Evolutionary conservation across 192 early-diverging fungal genomes (phyloP).

Genomic region (Lobosporangium transversale): DNA sequence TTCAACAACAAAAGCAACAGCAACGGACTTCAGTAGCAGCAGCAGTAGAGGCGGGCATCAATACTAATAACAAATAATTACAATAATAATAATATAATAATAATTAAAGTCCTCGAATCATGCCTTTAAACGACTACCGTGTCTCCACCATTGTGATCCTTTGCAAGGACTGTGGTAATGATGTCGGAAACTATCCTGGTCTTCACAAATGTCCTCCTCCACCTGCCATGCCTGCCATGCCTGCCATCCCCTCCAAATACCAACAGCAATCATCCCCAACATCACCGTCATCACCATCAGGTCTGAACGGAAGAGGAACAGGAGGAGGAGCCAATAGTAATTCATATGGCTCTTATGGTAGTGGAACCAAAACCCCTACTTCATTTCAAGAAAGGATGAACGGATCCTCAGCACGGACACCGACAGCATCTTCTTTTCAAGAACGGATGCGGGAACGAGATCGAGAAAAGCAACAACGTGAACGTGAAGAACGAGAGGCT

Average conservation of each 20-base stretch:
- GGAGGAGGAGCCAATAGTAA: background rate
- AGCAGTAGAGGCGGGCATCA: no score
- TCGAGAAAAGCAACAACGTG: slow-evolving; percentile 39
- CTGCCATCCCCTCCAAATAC: slow-evolving; percentile 47
- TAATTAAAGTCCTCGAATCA: no score
- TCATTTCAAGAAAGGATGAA: slow-evolving; percentile 31
- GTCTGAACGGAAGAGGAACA: no score
- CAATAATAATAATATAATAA: no score
- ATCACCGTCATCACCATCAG: slow-evolving; percentile 21
- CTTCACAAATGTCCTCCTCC: slow-evolving; percentile 56
- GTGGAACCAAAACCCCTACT: slow-evolving; percentile 20
- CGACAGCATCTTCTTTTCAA: slow-evolving; percentile 34
- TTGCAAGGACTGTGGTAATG: slow-evolving; percentile 69
- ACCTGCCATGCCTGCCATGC: slow-evolving; percentile 43
- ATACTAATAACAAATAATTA: background rate
- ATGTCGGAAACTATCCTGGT: slow-evolving; percentile 71
- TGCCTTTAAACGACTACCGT: slow-evolving; percentile 62
- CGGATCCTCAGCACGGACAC: slow-evolving; percentile 3
- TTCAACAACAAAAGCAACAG: no score
- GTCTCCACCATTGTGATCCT: slow-evolving; percentile 65
- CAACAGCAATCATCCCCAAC: slow-evolving; percentile 25
- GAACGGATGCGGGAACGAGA: slow-evolving; percentile 47
- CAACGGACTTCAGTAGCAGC: no score
- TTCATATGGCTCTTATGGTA: slow-evolving; percentile 11
- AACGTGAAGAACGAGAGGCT: slow-evolving; percentile 42